Conservation (phyloP, 495 filamentous ascomycete genomes). For the Penicillium psychrofluorescens region DNA sequence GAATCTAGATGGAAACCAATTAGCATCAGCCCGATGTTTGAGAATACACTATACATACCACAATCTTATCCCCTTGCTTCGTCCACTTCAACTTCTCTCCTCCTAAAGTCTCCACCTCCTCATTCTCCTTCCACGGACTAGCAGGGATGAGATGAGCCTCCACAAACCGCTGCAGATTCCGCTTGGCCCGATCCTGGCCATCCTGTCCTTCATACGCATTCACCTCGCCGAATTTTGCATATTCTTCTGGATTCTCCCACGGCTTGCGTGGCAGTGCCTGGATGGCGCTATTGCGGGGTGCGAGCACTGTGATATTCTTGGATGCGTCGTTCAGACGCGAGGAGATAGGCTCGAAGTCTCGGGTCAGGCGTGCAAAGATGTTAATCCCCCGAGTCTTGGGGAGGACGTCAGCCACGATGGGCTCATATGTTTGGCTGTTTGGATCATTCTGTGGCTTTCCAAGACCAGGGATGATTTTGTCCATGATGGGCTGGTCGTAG, state of each 20-base stretch:
- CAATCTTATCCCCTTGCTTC: constrained; percentile 61
- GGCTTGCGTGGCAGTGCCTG: constrained; percentile 78
- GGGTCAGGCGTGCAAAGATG: constrained; percentile 79
- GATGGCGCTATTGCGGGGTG: constrained; percentile 77
- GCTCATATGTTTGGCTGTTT: constrained; percentile 11
- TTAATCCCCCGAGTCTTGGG: constrained; percentile 74
- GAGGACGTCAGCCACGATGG: constrained; percentile 79
- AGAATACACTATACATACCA: constrained; percentile 41
- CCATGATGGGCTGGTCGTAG: constrained; percentile 26
- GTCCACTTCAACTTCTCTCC: constrained; percentile 79
- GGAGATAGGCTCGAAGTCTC: constrained; percentile 68
- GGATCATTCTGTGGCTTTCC: constrained; percentile 29
- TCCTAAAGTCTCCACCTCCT: constrained; percentile 62
- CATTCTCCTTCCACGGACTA: constrained; percentile 72
- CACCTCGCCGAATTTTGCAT: constrained; percentile 55
- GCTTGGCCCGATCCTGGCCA: constrained; percentile 71
- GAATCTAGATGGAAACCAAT: constrained; percentile 47
- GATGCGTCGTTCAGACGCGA: constrained; percentile 60
- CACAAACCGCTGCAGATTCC: constrained; percentile 76
- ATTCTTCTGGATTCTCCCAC: constrained; percentile 87
- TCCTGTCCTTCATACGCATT: constrained; percentile 72
- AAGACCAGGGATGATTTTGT: constrained; percentile 19
- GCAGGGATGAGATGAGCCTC: constrained; percentile 75
- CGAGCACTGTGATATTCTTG: constrained; percentile 81
- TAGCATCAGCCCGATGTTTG: not conserved